phyloP scores from a whole-genome alignment of 139 green algal genomes.

The Coelastrella sp. region DNA sequence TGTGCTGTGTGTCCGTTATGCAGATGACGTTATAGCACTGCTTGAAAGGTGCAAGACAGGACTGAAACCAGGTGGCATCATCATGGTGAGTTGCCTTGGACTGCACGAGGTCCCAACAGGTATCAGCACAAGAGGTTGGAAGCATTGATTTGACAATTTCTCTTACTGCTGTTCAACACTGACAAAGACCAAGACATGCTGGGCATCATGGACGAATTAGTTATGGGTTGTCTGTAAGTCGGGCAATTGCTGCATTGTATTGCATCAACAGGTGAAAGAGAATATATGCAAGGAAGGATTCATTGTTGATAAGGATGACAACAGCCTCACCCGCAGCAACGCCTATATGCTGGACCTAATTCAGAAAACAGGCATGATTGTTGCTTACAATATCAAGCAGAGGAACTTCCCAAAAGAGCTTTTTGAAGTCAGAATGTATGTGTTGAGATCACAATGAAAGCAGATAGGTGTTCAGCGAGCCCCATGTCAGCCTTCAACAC shows the following conservation, averaged over 20 bases:
- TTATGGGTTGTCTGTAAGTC: not conserved
- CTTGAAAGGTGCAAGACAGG: conserved; percentile 71
- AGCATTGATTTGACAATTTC: not conserved
- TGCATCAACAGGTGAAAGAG: conserved; percentile 85
- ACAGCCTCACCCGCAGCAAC: conserved; percentile 85
- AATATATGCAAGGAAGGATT: conserved; percentile 92
- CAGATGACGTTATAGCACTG: conserved; percentile 84
- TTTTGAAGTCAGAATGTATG: conserved; percentile 86
- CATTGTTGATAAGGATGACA: conserved; percentile 93
- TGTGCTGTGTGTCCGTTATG: no score
- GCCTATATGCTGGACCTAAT: conserved; percentile 83
- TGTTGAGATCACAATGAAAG: conserved; percentile 38
- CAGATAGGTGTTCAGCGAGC: no score
- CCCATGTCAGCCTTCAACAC: not conserved
- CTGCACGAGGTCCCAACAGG: not conserved
- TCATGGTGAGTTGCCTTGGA: conserved; percentile 71
- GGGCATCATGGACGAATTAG: not conserved
- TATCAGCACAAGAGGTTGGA: not conserved
- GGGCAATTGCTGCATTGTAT: not conserved
- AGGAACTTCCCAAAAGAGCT: conserved; percentile 78
- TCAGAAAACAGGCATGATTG: conserved; percentile 58
- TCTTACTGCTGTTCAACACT: not conserved
- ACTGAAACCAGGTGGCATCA: conserved; percentile 83
- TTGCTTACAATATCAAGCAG: conserved; percentile 70
- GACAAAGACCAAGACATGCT: not conserved